A percentile compares a stretch with the other conserved stretches of the same genome.
Conservation (phyloP, 78 protist genomes). For the Diacronema lutheri region DNA sequence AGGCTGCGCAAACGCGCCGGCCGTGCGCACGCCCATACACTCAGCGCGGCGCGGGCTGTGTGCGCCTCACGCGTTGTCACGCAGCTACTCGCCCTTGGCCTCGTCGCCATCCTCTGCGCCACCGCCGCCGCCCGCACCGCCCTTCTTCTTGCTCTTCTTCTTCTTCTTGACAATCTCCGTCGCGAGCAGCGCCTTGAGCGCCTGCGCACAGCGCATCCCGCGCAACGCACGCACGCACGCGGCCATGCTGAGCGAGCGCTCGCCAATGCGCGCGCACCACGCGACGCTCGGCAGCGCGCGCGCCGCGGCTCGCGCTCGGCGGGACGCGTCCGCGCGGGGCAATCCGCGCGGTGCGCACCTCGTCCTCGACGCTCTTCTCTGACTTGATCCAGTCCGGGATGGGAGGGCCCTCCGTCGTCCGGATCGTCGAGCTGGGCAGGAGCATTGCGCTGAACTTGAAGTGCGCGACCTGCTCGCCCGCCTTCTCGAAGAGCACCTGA, state of each 20-base stretch:
- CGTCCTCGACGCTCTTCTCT: background rate
- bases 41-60: too few species aligned
- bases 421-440: constrained; percentile 13
- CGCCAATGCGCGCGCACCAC: background rate
- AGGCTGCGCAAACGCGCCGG: too few species aligned
- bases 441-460: constrained; percentile 81
- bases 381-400: background rate
- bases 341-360: background rate
- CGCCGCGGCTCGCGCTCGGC: background rate
- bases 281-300: too few species aligned
- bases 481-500: constrained; percentile 71
- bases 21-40: too few species aligned
- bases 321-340: background rate
- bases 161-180: constrained; percentile 22
- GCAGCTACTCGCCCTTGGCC: too few species aligned
- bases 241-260: background rate
- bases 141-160: constrained; percentile 4
- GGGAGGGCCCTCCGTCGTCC: constrained; percentile 5
- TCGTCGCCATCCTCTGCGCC: background rate
- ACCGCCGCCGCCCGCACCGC: background rate
- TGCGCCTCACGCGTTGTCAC: too few species aligned
- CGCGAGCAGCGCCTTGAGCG: background rate
- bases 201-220: too few species aligned
- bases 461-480: constrained; percentile 77
- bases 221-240: too few species aligned